A percentile compares a stretch with the other conserved stretches of the same genome.
These are phyloP conservation scores for Salix koriyanagi DNA, from an alignment of 345 rosid genomes.

Conservation along the genomic window DNA sequence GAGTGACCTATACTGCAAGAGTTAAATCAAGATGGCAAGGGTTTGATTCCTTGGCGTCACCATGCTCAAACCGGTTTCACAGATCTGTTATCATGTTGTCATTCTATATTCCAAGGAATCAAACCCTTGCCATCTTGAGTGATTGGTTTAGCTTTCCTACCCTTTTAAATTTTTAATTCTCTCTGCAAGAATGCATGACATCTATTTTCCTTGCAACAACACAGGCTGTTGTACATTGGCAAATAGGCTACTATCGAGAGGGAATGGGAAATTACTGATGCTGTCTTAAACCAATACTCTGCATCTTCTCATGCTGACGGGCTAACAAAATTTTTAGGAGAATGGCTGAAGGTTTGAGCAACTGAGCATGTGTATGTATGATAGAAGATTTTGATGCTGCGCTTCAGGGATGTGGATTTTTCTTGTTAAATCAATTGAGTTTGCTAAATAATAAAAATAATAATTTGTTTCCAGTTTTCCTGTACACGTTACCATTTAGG, in stretches of 20 bases:
- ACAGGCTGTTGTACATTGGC: constrained; percentile 25
- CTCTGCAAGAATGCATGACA: too few species aligned
- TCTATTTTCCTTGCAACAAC: neutral
- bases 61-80: too few species aligned
- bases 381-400: neutral
- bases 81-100: too few species aligned
- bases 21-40: too few species aligned
- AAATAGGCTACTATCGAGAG: neutral
- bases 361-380: constrained; percentile 3
- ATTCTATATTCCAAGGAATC: too few species aligned
- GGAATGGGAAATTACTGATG: neutral
- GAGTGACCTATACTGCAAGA: too few species aligned
- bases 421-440: neutral
- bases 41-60: too few species aligned
- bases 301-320: constrained; percentile 9
- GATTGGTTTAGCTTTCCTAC: too few species aligned
- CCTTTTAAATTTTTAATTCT: too few species aligned
- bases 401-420: neutral
- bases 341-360: neutral
- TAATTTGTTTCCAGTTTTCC: neutral
- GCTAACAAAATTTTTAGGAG: neutral
- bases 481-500: neutral
- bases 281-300: neutral
- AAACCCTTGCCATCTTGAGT: too few species aligned
- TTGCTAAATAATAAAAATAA: neutral